Base-by-base conservation (phyloP, 140 eudicot genomes). In the Senecio squalidus region DNA sequence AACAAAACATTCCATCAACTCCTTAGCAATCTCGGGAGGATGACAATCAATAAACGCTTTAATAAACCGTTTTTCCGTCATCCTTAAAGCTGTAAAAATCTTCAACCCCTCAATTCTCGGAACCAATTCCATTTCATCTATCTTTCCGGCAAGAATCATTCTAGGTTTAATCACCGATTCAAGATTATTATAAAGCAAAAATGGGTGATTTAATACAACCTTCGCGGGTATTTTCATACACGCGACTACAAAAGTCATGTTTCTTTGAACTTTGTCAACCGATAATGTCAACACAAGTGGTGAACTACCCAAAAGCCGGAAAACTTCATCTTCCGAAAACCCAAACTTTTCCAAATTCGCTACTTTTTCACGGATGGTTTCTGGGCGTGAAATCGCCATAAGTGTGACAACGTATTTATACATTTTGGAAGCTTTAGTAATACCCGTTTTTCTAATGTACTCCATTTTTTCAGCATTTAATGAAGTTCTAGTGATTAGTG, bases 291-390 rank as follows among this genome's bases (percentile, higher is more conserved):
- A 64, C 67, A 85, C 18, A 13, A 82, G 73, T 8, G 97, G 93
- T 11, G 82, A 74, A 1, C 70, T 71, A 8, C 92, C 86, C 22
- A 85, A 22, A 17, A 82, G 72, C 41, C 54, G 49, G 15, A 85
- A 60, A 22, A 85, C 65, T 63, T 89, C 89, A 22, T 89, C 89
- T 51, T 89, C 93, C 2, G 47, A 4, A 17, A 89, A 71, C 76
- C 95, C 97, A 9, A 76, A 85, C 38, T 78, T 89, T 72, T 77
- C 93, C 55, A 85, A 48, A 47, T 89, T 82, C 17, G 84, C 78
- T 36, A 36, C 23, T 49, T 89, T 89, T 27, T 77, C 88, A 36
- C 69, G 82, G n/a, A 89, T 79, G 16, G 95, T 89, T 64, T 82
- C 93, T 0, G 77, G 16, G n/a, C 93, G 85, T 4, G 95, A 84